Evolutionary conservation across 306 rosid species (phyloP).

Genomic region (Prunus padus): DNA sequence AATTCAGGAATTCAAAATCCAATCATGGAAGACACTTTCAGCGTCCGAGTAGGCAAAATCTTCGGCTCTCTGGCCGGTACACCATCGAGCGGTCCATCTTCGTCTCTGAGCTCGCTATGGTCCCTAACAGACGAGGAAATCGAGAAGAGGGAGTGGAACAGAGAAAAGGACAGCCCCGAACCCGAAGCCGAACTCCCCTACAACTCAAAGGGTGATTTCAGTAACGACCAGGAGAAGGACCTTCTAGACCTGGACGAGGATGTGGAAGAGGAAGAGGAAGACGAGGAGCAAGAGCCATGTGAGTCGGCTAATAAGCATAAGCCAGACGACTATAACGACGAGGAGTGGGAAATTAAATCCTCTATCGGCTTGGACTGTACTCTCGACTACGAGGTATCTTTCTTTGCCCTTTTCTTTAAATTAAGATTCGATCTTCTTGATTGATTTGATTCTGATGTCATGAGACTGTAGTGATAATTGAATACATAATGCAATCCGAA

Average conservation of each 20-base stretch:
- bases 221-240: constrained; percentile 41
- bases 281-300: constrained; percentile 1
- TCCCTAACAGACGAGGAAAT: constrained; percentile 75
- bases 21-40: constrained; percentile 63
- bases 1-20: background rate
- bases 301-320: constrained; percentile 19
- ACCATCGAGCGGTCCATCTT: constrained; percentile 14
- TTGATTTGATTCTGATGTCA: background rate
- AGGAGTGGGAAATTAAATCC: constrained; percentile 77
- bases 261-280: constrained; percentile 27
- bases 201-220: constrained; percentile 14
- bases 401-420: background rate
- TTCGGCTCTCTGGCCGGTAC: constrained; percentile 41
- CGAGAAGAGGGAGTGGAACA: constrained; percentile 43
- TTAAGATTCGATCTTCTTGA: background rate
- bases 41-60: constrained; percentile 48
- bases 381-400: constrained; percentile 78
- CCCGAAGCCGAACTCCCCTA: constrained; percentile 26
- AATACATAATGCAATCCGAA: background rate
- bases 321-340: constrained; percentile 73
- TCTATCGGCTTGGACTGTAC: constrained; percentile 80
- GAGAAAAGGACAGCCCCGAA: constrained; percentile 39
- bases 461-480: background rate
- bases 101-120: constrained; percentile 61
- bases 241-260: constrained; percentile 52